These are phyloP conservation scores for Aquilaria malaccensis DNA, from an alignment of 345 rosid genomes.

Conservation along the genomic window DNA sequence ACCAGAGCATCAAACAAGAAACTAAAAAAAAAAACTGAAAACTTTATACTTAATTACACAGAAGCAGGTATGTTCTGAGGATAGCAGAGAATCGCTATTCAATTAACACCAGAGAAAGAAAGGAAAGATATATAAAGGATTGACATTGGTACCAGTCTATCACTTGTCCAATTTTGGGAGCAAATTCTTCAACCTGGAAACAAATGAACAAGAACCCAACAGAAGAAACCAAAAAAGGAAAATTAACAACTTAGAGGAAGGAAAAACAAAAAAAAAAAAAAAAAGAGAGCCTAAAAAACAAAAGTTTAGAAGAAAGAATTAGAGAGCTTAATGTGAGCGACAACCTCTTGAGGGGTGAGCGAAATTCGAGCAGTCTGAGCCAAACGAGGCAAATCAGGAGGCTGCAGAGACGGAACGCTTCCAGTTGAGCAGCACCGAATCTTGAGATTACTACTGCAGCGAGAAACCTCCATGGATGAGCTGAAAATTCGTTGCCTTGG, in stretches of 20 bases:
- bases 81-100: too few relatives aligned
- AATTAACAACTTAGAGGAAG: neutral
- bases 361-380: conserved; percentile 86
- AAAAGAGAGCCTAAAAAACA: neutral
- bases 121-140: too few relatives aligned
- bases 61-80: too few relatives aligned
- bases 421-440: conserved; percentile 30
- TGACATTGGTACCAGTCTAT: conserved; percentile 43
- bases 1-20: too few relatives aligned
- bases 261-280: too few relatives aligned
- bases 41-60: too few relatives aligned
- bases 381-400: conserved; percentile 58
- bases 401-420: conserved; percentile 36
- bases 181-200: conserved; percentile 54
- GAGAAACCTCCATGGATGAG: conserved; percentile 7
- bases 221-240: neutral
- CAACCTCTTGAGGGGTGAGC: conserved; percentile 56
- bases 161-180: conserved; percentile 63
- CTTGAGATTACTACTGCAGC: conserved; percentile 3
- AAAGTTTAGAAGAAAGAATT: neutral
- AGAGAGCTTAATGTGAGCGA: neutral
- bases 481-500: conserved; percentile 7
- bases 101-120: too few relatives aligned
- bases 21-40: too few relatives aligned
- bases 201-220: neutral